Percentiles rank a stretch among this genome's conserved stretches.
phyloP scores from a whole-genome alignment of 768 basidiomycete genomes.

The Auricularia sp. region DNA sequence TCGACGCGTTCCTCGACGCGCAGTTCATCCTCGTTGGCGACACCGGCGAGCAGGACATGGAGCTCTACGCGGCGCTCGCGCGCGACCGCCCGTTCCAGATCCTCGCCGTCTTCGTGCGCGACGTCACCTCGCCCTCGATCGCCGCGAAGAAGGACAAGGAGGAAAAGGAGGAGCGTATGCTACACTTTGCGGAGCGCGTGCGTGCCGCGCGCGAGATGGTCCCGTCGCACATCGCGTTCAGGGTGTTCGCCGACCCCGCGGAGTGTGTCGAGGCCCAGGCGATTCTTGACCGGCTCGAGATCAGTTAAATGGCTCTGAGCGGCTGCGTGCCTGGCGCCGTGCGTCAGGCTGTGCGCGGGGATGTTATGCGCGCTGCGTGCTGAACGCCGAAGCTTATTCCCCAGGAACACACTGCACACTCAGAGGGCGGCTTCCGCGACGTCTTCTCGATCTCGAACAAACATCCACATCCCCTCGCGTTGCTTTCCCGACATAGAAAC shows the following conservation, averaged over 20 bases:
- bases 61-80: constrained; percentile 76
- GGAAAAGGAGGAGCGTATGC: background rate
- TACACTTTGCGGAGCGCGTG: constrained; percentile 49
- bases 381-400: too few relatives aligned
- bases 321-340: background rate
- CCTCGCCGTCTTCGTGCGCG: constrained; percentile 73
- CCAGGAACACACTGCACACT: too few relatives aligned
- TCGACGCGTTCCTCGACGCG: constrained; percentile 64
- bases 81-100: constrained; percentile 47
- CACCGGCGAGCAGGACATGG: constrained; percentile 89
- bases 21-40: constrained; percentile 84
- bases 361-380: too few relatives aligned
- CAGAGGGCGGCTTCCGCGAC: too few relatives aligned
- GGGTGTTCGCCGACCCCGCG: constrained; percentile 56
- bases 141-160: background rate
- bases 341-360: too few relatives aligned
- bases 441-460: too few relatives aligned
- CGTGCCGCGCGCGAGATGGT: constrained; percentile 51
- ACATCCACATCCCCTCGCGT: too few relatives aligned
- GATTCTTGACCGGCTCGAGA: background rate
- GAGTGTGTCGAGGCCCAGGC: constrained; percentile 55
- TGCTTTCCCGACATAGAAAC: too few relatives aligned
- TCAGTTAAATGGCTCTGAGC: background rate
- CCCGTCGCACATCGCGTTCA: constrained; percentile 45
- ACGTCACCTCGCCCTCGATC: constrained; percentile 35